Evolutionary conservation across 768 basidiomycete species (phyloP), one percentile per base, ranked within the genome.

Genomic region (Asterophora lycoperdoides): DNA sequence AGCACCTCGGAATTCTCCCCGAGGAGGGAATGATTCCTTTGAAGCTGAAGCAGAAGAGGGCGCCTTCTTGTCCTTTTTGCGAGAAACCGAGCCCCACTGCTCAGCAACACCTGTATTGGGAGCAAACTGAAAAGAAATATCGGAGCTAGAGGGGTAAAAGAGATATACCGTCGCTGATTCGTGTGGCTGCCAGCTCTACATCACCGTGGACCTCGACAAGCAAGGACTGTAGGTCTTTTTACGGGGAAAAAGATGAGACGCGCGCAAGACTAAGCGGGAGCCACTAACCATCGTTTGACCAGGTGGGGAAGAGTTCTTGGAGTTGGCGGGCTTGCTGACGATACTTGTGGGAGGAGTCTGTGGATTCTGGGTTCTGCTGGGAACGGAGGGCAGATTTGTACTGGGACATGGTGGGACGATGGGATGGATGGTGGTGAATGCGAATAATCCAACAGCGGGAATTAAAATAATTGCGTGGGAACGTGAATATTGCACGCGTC

Each of bases 41-140:
- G 82, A 64, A 34, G 70, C 43, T 35, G 77, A 74, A 33, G 68
- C 43, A 26, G 73, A 36, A 15, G 72, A 42, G 10, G 76, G 58
- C 23, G 70, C 52, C 68, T 89, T 91, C 76, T 91, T 90, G 66
- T 92, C 88, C 73, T 89, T 93, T 79, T 90, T 92, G 67, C 80
- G 84, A 54, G 80, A 81, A 49, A 90, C 89, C 46, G 87, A 80
- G 44, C 79, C 89, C 89, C 89, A 93, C 60, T 84, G 86, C 64
- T 83, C 80, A 40, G 77, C 85, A 56, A 75, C 74, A 60, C 89
- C 89, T 92, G 62, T 44, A 42, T 47, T 10, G 43, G 49, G 30
- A 29, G 60, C 44, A 64, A 52, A 41, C 59, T 51, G 19, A 42
- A 47, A 45, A 55, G 42, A 52, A 52, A 50, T 23, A 45, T 48